phyloP scores from a whole-genome alignment of 306 rosid species.

The Pyrus bretschneideri region DNA sequence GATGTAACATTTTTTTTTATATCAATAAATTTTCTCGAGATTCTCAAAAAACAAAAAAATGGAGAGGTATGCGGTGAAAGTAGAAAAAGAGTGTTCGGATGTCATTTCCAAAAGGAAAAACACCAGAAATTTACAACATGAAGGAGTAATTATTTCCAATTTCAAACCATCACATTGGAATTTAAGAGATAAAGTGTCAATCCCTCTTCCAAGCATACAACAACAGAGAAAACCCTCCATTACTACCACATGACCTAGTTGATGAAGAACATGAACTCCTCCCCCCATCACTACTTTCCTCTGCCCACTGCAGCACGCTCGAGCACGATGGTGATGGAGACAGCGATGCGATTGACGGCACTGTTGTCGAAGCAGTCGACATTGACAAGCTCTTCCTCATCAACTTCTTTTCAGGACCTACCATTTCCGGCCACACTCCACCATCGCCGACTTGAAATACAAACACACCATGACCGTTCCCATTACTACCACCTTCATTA shows the following conservation, averaged over 20 bases:
- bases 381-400: slow-evolving; percentile 51
- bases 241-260: slow-evolving; percentile 44
- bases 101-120: background rate
- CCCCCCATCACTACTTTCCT: slow-evolving; percentile 74
- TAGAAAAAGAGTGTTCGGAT: background rate
- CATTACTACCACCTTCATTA: slow-evolving; percentile 11
- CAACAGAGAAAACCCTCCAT: slow-evolving; percentile 67
- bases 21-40: no score
- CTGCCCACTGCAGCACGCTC: slow-evolving; percentile 76
- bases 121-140: background rate
- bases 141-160: background rate
- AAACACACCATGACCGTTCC: slow-evolving; percentile 57
- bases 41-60: no score
- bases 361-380: slow-evolving; percentile 17
- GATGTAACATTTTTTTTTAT: no score
- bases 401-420: slow-evolving; percentile 60
- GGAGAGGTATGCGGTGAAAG: background rate
- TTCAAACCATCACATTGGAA: background rate
- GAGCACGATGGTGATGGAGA: slow-evolving; percentile 40
- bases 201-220: slow-evolving; percentile 72
- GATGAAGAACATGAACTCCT: slow-evolving; percentile 83
- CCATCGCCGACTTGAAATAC: slow-evolving; percentile 75
- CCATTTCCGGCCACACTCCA: slow-evolving; percentile 71
- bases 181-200: slow-evolving; percentile 12
- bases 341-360: slow-evolving; percentile 6